phyloP scores from a whole-genome alignment of 169 alveolate species.

The Cyclospora cayetanensis region DNA sequence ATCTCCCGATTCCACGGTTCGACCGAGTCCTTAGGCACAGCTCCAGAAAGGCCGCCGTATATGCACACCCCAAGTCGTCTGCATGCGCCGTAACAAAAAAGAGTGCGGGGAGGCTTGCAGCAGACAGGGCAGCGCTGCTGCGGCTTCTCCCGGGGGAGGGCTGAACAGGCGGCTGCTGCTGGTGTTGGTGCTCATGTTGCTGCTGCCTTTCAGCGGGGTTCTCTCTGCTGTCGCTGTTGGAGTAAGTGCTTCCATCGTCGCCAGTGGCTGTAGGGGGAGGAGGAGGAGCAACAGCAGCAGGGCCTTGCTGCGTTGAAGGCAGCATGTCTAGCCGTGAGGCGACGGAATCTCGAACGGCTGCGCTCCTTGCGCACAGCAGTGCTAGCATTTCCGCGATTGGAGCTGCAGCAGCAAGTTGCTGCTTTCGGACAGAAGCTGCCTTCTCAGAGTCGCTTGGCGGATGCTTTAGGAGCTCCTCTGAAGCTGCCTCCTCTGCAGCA shows the following conservation, averaged over 20 bases:
- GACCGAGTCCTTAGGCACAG: neutral
- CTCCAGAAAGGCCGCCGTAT: constrained; percentile 31
- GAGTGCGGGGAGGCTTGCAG: neutral
- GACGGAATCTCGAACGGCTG: neutral
- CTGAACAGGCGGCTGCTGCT: constrained; percentile 17
- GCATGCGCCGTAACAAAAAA: constrained; percentile 10
- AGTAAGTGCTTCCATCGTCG: neutral
- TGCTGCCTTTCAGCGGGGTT: neutral
- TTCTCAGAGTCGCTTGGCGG: neutral
- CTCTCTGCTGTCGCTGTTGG: no score
- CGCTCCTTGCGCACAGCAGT: neutral
- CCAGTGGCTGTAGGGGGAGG: neutral
- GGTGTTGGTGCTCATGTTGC: constrained; percentile 8
- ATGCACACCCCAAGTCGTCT: constrained; percentile 11
- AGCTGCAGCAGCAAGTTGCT: constrained; percentile 6
- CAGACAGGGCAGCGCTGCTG: constrained; percentile 54
- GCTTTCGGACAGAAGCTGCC: neutral
- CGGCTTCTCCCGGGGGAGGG: constrained; percentile 39
- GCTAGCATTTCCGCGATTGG: constrained; percentile 31
- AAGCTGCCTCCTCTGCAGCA: neutral
- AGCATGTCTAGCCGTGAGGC: neutral
- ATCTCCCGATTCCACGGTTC: constrained; percentile 15
- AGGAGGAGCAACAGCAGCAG: constrained; percentile 25
- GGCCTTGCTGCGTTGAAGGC: constrained; percentile 5
- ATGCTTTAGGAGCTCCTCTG: neutral